Evolutionary conservation across 2,329 filamentous ascomycete species (phyloP).

Genomic region (Fonsecaea nubica): DNA sequence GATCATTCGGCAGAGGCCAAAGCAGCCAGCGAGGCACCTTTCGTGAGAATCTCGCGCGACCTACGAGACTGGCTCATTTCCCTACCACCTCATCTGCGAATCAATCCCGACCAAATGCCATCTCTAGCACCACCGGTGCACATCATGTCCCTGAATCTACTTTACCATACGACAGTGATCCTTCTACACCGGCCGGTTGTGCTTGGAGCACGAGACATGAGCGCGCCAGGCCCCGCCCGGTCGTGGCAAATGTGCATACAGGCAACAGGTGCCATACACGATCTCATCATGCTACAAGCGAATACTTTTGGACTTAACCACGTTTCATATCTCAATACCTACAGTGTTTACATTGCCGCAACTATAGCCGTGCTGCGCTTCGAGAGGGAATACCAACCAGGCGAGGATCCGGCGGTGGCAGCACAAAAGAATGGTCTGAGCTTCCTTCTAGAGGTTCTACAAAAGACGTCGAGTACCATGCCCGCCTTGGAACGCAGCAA

Average conservation of each 20-base stretch:
- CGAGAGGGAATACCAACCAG: slow-evolving; percentile 36
- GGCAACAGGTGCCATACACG: slow-evolving; percentile 40
- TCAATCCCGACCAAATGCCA: slow-evolving; percentile 45
- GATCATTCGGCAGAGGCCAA: slow-evolving; percentile 29
- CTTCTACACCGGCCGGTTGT: slow-evolving; percentile 63
- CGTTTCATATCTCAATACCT: slow-evolving; percentile 42
- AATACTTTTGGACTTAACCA: slow-evolving; percentile 42
- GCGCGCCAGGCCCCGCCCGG: slow-evolving; percentile 27
- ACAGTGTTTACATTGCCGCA: slow-evolving; percentile 42
- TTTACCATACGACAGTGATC: slow-evolving; percentile 60
- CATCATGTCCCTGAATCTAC: slow-evolving; percentile 54
- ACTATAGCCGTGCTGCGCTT: slow-evolving; percentile 42
- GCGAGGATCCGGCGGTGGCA: slow-evolving; percentile 33
- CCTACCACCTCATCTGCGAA: slow-evolving; percentile 53
- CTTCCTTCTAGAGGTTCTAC: slow-evolving; percentile 40
- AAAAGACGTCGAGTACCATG: slow-evolving; percentile 39
- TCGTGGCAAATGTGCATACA: slow-evolving; percentile 39
- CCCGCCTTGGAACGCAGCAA: slow-evolving; percentile 41
- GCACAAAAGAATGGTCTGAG: slow-evolving; percentile 35
- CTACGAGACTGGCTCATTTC: slow-evolving; percentile 52
- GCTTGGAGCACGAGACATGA: slow-evolving; percentile 31
- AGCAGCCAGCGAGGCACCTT: slow-evolving; percentile 33
- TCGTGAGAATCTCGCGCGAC: slow-evolving; percentile 49
- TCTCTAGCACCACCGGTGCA: slow-evolving; percentile 52
- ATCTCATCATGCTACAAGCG: slow-evolving; percentile 39